phyloP scores from a whole-genome alignment of 257 asterid genomes.

The Galeopsis tetrahit region DNA sequence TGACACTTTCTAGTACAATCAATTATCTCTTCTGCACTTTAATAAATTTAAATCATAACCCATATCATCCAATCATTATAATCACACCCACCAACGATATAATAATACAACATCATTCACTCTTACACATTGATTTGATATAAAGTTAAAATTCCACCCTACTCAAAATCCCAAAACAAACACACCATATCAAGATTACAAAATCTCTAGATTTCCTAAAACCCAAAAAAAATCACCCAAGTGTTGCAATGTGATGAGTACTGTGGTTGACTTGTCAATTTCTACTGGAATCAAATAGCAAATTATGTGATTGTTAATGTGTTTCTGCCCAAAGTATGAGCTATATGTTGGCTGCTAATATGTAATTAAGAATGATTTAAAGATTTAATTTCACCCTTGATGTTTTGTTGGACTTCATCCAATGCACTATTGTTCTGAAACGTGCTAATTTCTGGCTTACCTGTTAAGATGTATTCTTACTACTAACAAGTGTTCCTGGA shows the following conservation, averaged over 20 bases:
- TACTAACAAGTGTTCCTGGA: conserved; percentile 15
- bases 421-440: neutral
- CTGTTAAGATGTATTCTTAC: neutral
- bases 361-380: conserved; percentile 12
- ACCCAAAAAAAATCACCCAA: too few relatives aligned
- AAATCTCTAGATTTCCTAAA: too few relatives aligned
- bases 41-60: too few relatives aligned
- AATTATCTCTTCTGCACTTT: too few relatives aligned
- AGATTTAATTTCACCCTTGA: neutral
- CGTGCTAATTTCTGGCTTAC: conserved; percentile 2
- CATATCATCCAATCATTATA: too few relatives aligned
- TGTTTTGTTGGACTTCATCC: conserved; percentile 17
- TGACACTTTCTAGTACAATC: too few relatives aligned
- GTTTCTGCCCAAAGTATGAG: conserved; percentile 12
- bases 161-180: too few relatives aligned
- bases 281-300: conserved; percentile 8
- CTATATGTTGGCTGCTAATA: conserved; percentile 12
- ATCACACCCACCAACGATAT: too few relatives aligned
- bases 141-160: too few relatives aligned
- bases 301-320: conserved; percentile 12
- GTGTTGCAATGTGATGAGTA: conserved; percentile 15
- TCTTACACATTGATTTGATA: too few relatives aligned
- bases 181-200: too few relatives aligned
- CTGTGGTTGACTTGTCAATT: conserved; percentile 13
- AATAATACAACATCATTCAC: too few relatives aligned